These are phyloP conservation scores for Kluyveromyces lactis DNA, from an alignment of 805 yeast genomes.

Conservation along the genomic window DNA sequence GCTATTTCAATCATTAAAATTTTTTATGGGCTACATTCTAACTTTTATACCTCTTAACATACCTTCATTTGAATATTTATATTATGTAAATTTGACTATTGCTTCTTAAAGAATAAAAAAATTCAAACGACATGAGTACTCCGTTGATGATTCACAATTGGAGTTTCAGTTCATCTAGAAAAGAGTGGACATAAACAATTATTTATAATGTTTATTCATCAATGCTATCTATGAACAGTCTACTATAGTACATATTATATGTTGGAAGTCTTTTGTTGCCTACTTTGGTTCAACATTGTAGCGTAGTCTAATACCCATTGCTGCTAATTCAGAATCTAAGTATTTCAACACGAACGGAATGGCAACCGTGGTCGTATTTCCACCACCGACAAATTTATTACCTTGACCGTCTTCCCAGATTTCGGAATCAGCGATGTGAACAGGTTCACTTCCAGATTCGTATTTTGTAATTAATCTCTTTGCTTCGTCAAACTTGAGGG, in stretches of 20 bases:
- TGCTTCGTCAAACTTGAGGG: slow-evolving; percentile 56
- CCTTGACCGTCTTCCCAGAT: slow-evolving; percentile 99
- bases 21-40: too few species aligned
- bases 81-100: too few species aligned
- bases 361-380: slow-evolving; percentile 88
- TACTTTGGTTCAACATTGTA: slow-evolving; percentile 70
- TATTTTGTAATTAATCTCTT: slow-evolving; percentile 32
- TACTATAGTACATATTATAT: slow-evolving; percentile 2
- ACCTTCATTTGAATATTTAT: too few species aligned
- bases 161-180: too few species aligned
- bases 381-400: slow-evolving; percentile 83
- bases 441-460: slow-evolving; percentile 23
- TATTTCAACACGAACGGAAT: slow-evolving; percentile 94
- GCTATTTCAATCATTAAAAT: too few species aligned
- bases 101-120: too few species aligned
- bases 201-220: not conserved
- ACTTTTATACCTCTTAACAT: too few species aligned
- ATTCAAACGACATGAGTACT: too few species aligned
- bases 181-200: too few species aligned
- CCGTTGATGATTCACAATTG: too few species aligned
- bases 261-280: not conserved
- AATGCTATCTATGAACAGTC: slow-evolving; percentile 4
- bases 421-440: slow-evolving; percentile 56
- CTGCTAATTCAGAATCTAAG: slow-evolving; percentile 88
- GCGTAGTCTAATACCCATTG: slow-evolving; percentile 94